These are phyloP conservation scores for Escovopsis sp. DNA, from an alignment of 2,329 filamentous ascomycete genomes.

Conservation along the genomic window DNA sequence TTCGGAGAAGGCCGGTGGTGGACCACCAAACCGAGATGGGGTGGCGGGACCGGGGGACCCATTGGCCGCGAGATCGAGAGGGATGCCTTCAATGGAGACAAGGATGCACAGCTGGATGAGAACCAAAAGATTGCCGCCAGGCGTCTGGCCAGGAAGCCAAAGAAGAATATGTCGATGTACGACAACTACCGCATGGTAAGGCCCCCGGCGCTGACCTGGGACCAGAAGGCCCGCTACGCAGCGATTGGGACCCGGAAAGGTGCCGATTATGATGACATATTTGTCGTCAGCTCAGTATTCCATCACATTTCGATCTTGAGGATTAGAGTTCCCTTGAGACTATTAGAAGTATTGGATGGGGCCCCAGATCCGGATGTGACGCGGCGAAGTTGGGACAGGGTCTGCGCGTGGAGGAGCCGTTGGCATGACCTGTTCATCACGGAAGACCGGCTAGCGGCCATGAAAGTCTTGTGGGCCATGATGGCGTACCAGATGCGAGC, in stretches of 20 bases:
- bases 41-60: conserved; percentile 44
- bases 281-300: conserved; percentile 44
- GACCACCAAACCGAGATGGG: conserved; percentile 45
- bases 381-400: conserved; percentile 31
- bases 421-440: conserved; percentile 46
- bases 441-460: conserved; percentile 38
- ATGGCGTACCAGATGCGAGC: conserved; percentile 45
- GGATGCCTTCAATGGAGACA: conserved; percentile 30
- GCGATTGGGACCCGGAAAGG: conserved; percentile 37
- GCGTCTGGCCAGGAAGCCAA: conserved; percentile 29
- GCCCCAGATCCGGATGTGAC: conserved; percentile 17
- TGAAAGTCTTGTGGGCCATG: conserved; percentile 42
- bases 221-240: conserved; percentile 41
- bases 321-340: conserved; percentile 37
- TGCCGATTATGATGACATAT: conserved; percentile 42
- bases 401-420: conserved; percentile 40
- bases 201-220: conserved; percentile 42
- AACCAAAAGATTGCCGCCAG: conserved; percentile 6
- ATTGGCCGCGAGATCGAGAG: conserved; percentile 45
- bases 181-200: conserved; percentile 49
- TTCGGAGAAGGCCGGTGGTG: conserved; percentile 47
- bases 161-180: conserved; percentile 42
- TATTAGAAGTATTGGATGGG: conserved; percentile 39
- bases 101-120: conserved; percentile 21
- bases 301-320: conserved; percentile 45